Conservation (phyloP, 495 filamentous ascomycete species). For the Talaromyces nanjingensis region DNA sequence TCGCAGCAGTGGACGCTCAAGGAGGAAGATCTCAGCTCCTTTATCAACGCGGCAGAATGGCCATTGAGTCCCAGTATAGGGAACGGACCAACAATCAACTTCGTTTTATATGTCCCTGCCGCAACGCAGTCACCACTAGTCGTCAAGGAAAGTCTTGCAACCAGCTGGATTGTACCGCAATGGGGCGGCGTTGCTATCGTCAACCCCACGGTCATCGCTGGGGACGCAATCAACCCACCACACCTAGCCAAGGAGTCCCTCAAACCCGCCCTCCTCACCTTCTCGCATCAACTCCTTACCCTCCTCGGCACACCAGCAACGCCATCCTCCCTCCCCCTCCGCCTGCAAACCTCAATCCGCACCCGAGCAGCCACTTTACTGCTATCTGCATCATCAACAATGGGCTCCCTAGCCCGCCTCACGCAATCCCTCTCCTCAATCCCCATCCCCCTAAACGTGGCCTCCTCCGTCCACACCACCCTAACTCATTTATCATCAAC, state of each 20-base stretch:
- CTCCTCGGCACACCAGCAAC: slow-evolving; percentile 81
- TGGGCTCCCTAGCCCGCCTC: slow-evolving; percentile 85
- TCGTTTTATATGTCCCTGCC: slow-evolving; percentile 76
- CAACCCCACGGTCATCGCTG: slow-evolving; percentile 45
- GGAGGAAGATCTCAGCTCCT: slow-evolving; percentile 84
- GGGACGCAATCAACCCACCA: slow-evolving; percentile 18
- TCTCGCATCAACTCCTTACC: slow-evolving; percentile 85
- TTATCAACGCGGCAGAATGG: slow-evolving; percentile 98
- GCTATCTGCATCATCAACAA: slow-evolving; percentile 83
- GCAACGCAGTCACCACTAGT: slow-evolving; percentile 54
- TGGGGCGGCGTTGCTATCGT: slow-evolving; percentile 91
- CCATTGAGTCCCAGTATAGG: slow-evolving; percentile 92
- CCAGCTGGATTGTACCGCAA: slow-evolving; percentile 91
- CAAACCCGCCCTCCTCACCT: slow-evolving; percentile 74
- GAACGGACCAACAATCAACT: slow-evolving; percentile 87
- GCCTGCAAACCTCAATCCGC: slow-evolving; percentile 74
- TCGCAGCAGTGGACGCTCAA: slow-evolving; percentile 58
- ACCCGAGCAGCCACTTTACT: slow-evolving; percentile 81
- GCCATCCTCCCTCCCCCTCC: slow-evolving; percentile 71
- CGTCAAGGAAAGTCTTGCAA: slow-evolving; percentile 64
- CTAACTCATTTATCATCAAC: slow-evolving; percentile 67
- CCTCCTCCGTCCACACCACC: slow-evolving; percentile 74
- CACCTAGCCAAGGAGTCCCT: slow-evolving; percentile 55
- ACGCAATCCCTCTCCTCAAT: slow-evolving; percentile 82
- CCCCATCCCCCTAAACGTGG: slow-evolving; percentile 79